A percentile compares a stretch with the other conserved stretches of the same genome.
phyloP scores from a whole-genome alignment of 805 yeast genomes.

The Saitoella complicata region DNA sequence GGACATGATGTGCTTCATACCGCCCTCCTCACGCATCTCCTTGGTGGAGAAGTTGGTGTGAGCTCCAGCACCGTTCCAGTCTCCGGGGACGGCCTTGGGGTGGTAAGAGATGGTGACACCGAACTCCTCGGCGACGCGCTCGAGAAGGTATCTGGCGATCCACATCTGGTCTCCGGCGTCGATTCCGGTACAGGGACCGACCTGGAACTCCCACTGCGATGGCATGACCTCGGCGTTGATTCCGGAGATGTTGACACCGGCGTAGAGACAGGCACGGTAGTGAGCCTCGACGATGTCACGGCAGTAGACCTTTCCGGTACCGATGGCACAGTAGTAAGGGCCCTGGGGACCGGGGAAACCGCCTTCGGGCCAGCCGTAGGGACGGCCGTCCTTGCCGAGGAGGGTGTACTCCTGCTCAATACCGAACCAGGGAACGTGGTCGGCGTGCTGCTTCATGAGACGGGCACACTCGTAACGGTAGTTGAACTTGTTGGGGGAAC shows the following conservation, averaged over 20 bases:
- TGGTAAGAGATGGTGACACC: conserved; percentile 97
- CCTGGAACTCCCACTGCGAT: conserved; percentile 99
- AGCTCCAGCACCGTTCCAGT: conserved; percentile 99
- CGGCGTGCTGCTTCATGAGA: conserved; percentile 80
- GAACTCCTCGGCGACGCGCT: conserved; percentile 95
- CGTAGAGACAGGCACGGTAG: conserved; percentile 91
- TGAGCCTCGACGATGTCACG: conserved; percentile 98
- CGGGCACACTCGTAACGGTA: conserved; percentile 95
- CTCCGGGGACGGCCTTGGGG: conserved; percentile 98
- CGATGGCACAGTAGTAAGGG: conserved; percentile 99
- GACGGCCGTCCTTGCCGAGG: conserved; percentile 76
- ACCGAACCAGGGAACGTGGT: conserved; percentile 88
- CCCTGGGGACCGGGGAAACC: conserved; percentile 99
- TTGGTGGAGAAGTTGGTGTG: conserved; percentile 96
- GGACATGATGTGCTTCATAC: conserved; percentile 83
- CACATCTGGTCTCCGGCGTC: conserved; percentile 95
- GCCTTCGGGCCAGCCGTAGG: conserved; percentile 98
- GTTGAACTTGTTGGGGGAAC: conserved; percentile 97
- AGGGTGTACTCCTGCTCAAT: conserved; percentile 97
- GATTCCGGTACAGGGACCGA: conserved; percentile 94
- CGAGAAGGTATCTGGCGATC: conserved; percentile 83
- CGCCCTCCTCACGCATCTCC: conserved; percentile 85
- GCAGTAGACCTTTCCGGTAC: conserved; percentile 94
- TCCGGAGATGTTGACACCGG: conserved; percentile 85
- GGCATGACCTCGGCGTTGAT: conserved; percentile 99